Base-by-base conservation (phyloP, 2,329 filamentous ascomycete species). In the Neonectria ditissima region DNA sequence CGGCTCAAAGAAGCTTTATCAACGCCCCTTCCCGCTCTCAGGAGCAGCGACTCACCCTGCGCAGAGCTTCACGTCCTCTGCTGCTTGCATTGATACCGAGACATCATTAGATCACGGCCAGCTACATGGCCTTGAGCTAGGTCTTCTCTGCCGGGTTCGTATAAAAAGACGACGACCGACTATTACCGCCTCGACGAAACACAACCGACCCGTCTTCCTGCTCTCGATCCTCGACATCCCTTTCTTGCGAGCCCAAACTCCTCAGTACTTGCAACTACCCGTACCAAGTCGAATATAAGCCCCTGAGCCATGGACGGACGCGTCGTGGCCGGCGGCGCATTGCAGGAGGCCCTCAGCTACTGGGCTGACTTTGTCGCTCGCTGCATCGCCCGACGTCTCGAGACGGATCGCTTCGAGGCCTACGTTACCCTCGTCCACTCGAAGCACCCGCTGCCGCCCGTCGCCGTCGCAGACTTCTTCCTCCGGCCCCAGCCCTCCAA, bases 381-480 rank as follows among this genome's bases (percentile, higher is more conserved):
- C 61, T 86, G 86, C 74, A 79, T 88, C 45, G 74, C 76, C 30
- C 73, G 79, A 47, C 86, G 88, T 32, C 82, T 89, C 59, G 83
- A 86, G 44, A 73, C 79, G 30, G 82, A 84, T 39, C 78, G 78
- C 61, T 91, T 91, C 75, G 81, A 83, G 44, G 76, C 79, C 24
- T 87, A 81, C 65, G 82, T 84, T 22, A 79, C 77, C 1, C 71
- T 87, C 45, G 79, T 89, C 56, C 80, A 83, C 64, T 76, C 80
- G 4, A 82, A 85, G 66, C 78, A 87, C 65, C 86, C 85, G 1
- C 77, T 91, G 10, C 80, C 84, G 4, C 79, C 86, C 8, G 66
- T 77, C 11, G 75, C 81, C 61, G 77, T 90, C 66, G 86, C 87
- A 77, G 83, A 89, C 67, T 75, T 91, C 55, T 84, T 89, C 69